These are phyloP conservation scores for Angophora floribunda DNA, from an alignment of 345 rosid species.

Conservation along the genomic window DNA sequence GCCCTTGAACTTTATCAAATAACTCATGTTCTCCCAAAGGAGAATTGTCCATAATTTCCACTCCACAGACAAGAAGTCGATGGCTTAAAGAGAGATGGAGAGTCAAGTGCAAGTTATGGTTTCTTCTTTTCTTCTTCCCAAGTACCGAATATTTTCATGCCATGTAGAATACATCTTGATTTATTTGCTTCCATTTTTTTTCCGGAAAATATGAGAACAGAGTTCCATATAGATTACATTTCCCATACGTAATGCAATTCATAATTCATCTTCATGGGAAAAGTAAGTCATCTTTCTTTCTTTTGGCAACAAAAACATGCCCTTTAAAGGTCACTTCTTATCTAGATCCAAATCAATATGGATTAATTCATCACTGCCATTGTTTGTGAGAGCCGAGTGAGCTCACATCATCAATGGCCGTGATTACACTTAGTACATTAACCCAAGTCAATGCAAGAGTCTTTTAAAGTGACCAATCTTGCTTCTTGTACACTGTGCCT, in stretches of 20 bases:
- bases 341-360: neutral
- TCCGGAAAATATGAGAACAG: neutral
- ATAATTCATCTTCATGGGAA: neutral
- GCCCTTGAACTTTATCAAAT: neutral
- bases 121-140: neutral
- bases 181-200: neutral
- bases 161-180: neutral
- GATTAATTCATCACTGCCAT: neutral
- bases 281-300: no score
- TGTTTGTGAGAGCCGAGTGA: no score
- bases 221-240: neutral
- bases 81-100: neutral
- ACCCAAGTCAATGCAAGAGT: neutral
- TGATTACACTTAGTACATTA: neutral
- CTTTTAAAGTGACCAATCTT: neutral
- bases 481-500: neutral
- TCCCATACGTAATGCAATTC: neutral
- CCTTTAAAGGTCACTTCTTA: no score
- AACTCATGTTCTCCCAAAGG: no score
- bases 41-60: no score
- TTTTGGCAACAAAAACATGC: no score
- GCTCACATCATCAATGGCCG: neutral
- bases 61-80: no score
- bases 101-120: neutral
- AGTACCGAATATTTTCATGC: no score